phyloP scores from a whole-genome alignment of 2,329 filamentous ascomycete species.

The Grosmannia huntii region DNA sequence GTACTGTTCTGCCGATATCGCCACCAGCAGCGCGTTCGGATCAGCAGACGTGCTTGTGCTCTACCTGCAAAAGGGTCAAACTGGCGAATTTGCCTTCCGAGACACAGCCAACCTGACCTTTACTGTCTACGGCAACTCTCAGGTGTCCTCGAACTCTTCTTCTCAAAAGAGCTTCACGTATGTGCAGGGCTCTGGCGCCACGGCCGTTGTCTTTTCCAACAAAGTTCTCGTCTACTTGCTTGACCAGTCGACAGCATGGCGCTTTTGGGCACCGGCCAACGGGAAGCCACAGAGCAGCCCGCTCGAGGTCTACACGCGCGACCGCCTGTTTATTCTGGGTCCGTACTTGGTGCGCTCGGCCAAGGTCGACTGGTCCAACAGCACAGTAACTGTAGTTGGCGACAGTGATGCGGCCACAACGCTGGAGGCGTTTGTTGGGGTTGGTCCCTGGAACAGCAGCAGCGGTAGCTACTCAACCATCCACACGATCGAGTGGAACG shows the following conservation, averaged over 20 bases:
- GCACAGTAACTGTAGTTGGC: background rate
- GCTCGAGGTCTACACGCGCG: slow-evolving; percentile 26
- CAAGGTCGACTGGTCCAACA: slow-evolving; percentile 19
- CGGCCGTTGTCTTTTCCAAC: slow-evolving; percentile 34
- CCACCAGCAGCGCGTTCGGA: slow-evolving; percentile 29
- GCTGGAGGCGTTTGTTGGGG: slow-evolving; percentile 45
- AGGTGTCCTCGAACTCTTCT: slow-evolving; percentile 18
- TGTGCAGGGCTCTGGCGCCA: slow-evolving; percentile 31
- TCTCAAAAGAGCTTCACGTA: slow-evolving; percentile 27
- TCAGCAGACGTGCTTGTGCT: slow-evolving; percentile 47
- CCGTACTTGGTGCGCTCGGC: slow-evolving; percentile 19
- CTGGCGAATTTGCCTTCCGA: slow-evolving; percentile 36
- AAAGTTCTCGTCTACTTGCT: slow-evolving; percentile 37
- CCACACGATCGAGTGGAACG: slow-evolving; percentile 50
- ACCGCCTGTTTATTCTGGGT: slow-evolving; percentile 43
- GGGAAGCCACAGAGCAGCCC: slow-evolving; percentile 19
- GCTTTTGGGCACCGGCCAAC: slow-evolving; percentile 36
- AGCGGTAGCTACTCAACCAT: slow-evolving; percentile 15
- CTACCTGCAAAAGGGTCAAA: slow-evolving; percentile 39
- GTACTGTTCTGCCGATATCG: slow-evolving; percentile 59
- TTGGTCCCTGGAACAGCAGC: slow-evolving; percentile 18
- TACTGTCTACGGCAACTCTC: slow-evolving; percentile 25
- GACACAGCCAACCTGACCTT: slow-evolving; percentile 22
- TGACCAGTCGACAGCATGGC: slow-evolving; percentile 39
- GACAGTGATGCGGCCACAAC: slow-evolving; percentile 8